Evolutionary conservation across 2,329 filamentous ascomycete genomes (phyloP), one percentile per base, ranked within the genome.

Genomic region (Paraphaeosphaeria sporulosa): DNA sequence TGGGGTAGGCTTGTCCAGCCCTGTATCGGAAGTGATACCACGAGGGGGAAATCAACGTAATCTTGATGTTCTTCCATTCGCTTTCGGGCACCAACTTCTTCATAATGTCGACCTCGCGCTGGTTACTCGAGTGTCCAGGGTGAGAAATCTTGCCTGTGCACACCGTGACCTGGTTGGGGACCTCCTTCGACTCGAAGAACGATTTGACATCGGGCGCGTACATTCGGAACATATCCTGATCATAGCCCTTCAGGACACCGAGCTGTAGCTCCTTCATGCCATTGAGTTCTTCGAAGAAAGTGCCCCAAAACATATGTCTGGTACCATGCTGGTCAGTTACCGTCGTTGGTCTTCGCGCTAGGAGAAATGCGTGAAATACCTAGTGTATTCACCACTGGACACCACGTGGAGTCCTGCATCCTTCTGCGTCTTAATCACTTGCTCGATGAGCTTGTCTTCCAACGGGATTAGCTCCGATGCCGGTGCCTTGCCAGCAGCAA

Each of bases 11-110:
- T 56, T 77, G 78, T 32, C 79, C 79, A 61, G 86, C 83, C 75
- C 85, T 83, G 72, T 87, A 87, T 52, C 88, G 83, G 70, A 90
- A 81, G 76, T 92, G 89, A 73, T 90, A 91, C 85, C 88, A 90
- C 73, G 86, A 86, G 1, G 88, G 87, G 4, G 88, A 86, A 19
- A 88, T 86, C 68, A 91, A 79, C 19, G 89, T 90, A 66, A 91
- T 84, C 80, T 91, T 90, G 75, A 89, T 85, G 64, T 89, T 86
- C 64, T 86, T 86, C 70, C 88, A 86, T 57, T 86, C 80, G 32
- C 88, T 85, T 25, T 86, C 80, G 0, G 88, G 84, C 0, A 91
- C 82, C 9, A 85, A 73, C 52, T 76, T 83, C 71, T 88, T 86
- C 55, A 90, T 80, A 57, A 84, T 85, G 61, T 87, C 83, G 65